phyloP scores from a whole-genome alignment of 2,329 filamentous ascomycete species.

The Penicillium digitatum region DNA sequence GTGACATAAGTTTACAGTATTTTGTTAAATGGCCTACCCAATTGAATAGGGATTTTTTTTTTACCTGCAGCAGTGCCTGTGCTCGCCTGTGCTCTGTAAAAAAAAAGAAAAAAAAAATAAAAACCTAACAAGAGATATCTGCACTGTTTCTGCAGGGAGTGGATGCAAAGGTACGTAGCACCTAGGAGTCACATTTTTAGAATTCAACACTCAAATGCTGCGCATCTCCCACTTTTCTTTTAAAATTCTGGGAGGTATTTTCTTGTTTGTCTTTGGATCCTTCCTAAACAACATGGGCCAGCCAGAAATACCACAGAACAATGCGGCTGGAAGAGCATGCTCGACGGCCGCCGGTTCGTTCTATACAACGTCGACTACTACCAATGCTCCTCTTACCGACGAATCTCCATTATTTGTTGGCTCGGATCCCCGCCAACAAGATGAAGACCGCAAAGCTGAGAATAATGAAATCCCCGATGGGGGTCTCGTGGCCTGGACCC shows the following conservation, averaged over 20 bases:
- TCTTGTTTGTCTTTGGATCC: not conserved
- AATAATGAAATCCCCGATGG: conserved; percentile 26
- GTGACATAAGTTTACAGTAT: not conserved
- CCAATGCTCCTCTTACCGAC: not conserved
- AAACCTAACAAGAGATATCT: not conserved
- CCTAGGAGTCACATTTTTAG: not conserved
- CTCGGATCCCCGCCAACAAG: not conserved
- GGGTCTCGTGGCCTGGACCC: conserved; percentile 30
- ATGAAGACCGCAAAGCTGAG: conserved; percentile 1
- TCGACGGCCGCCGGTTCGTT: not conserved
- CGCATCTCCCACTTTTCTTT: not conserved
- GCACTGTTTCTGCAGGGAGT: not conserved
- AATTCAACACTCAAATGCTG: not conserved
- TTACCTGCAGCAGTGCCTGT: not conserved
- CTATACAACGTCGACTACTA: not conserved
- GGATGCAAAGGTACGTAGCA: not conserved
- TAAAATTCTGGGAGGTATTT: not conserved
- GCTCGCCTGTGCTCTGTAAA: not conserved
- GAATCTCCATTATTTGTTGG: not conserved
- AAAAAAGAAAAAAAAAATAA: too few species aligned
- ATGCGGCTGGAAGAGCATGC: not conserved
- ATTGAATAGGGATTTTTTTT: not conserved
- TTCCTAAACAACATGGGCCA: not conserved
- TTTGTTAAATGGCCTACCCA: not conserved
- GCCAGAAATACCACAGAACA: not conserved